Evolutionary conservation across 768 basidiomycete genomes (phyloP), one percentile per base, ranked within the genome.

Genomic region (Galerina marginata): DNA sequence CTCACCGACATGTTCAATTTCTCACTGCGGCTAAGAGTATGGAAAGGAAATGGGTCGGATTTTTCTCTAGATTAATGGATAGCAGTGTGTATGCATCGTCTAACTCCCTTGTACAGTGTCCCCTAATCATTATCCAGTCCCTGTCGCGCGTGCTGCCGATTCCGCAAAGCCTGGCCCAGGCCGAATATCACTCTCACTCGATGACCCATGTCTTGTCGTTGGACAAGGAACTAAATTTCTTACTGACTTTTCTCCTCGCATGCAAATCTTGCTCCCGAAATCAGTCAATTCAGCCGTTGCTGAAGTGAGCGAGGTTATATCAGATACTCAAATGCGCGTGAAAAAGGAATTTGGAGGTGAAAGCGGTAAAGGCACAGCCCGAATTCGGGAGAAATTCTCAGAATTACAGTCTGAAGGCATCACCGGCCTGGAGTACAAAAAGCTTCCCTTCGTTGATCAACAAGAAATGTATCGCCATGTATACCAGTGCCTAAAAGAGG

Each of bases 391-490:
- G 65, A 87, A 86, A 71, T 63, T 86, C 52, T 78, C 82, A 38
- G 90, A 93, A 69, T 68, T 83, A 38, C 80, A 81, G 58, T 76
- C 77, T 48, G 76, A 85, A 46, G 87, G 88, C 9, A 66, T 79
- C 39, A 72, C 70, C 25, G 95, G 96, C 0, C 62, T 96, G 48
- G 79, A 87, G 14, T 98, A 88, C 83, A 95, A 95, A 75, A 81
- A 79, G 40, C 75, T 99, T 58, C 95, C 96, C 1, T 89, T 89
- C 71, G 87, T 99, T 62, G 92, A 99, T 77, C 97, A 99, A 71
- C 86, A 91, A 62, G 87, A 93, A 54, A 98, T 97, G 89, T 99
- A 99, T 74, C 86, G 89, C 15, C 83, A 93, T 60, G 97, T 99
- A 4, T 99, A 97, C 74, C 83, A 93, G 70, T 85, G 86, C 57